Evolutionary conservation across 768 basidiomycete species (phyloP), one percentile per base, ranked within the genome.

Genomic region (Boletus sensibilis): DNA sequence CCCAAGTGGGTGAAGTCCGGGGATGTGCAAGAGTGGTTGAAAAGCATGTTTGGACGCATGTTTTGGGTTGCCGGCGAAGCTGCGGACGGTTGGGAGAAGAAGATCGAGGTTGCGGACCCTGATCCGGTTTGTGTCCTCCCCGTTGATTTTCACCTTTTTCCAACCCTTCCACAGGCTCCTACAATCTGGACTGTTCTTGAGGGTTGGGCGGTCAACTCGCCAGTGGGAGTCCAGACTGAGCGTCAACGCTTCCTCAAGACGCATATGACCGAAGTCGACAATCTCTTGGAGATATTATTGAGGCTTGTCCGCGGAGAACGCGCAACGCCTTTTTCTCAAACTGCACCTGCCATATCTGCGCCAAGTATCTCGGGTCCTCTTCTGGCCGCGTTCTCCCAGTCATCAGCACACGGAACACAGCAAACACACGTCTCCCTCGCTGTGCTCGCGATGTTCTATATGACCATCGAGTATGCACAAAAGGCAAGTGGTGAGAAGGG

Each of bases 1-100:
- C 94, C 97, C 8, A 90, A 93, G 70, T 99, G 96, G 97, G 93
- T 94, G 37, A 92, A 94, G 72, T 88, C 89, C 9, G 96, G 96
- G 31, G 91, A 95, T 67, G 83, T 95, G 23, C 92, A 96, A 64
- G 94, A 94, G 38, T 98, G 95, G 95, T 75, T 92, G 64, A 84
- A 85, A 71, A 90, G 83, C 64, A 91, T 92, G 80, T 90, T 92
- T 71, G 91, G 90, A 3, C 78, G 89, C 37, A 90, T 90, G 86
- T 90, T 91, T 66, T 91, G 88, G 88, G 86, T 88, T 44, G 82
- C 88, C 27, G 88, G 87, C 6, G 88, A 90, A 51, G 88, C 86
- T 13, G 84, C 86, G n/a, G 88, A 88, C 60, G 89, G 90, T 10
- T 99, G 97, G 97, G 89, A 90, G 73, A 93, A 88, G 74, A 96